A percentile compares a stretch with the other conserved stretches of the same genome.
Evolutionary conservation across 2,329 filamentous ascomycete species (phyloP).

Genomic region (Fonsecaea multimorphosa): DNA sequence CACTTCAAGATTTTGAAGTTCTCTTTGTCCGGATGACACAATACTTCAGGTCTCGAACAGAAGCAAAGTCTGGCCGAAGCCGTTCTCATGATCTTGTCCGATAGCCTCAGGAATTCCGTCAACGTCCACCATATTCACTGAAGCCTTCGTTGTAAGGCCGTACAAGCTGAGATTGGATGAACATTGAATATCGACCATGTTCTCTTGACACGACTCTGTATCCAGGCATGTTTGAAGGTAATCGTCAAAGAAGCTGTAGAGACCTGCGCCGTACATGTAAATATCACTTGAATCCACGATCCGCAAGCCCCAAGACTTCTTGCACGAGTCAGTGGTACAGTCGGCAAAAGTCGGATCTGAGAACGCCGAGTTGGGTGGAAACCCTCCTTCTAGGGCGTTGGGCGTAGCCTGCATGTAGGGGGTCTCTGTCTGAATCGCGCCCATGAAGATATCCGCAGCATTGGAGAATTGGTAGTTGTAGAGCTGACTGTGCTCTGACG

Average conservation of each 20-base stretch:
- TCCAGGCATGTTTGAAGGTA: constrained; percentile 73
- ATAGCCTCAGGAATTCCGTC: constrained; percentile 61
- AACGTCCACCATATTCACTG: constrained; percentile 73
- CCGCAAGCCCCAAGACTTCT: constrained; percentile 78
- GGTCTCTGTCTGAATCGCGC: constrained; percentile 85
- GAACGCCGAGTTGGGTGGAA: constrained; percentile 63
- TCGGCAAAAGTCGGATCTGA: constrained; percentile 72
- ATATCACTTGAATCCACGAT: constrained; percentile 71
- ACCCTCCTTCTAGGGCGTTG: constrained; percentile 75
- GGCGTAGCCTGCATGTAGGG: constrained; percentile 78
- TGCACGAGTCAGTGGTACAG: constrained; percentile 65
- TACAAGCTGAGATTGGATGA: constrained; percentile 66
- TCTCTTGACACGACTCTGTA: constrained; percentile 73
- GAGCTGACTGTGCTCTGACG: constrained; percentile 64
- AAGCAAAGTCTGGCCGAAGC: constrained; percentile 68
- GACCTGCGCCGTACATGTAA: constrained; percentile 72
- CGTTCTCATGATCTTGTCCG: constrained; percentile 68
- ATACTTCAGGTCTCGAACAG: constrained; percentile 48
- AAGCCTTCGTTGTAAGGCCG: constrained; percentile 75
- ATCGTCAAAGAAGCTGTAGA: constrained; percentile 86
- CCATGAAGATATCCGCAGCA: constrained; percentile 80
- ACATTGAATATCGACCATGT: constrained; percentile 76
- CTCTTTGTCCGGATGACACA: not conserved
- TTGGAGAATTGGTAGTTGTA: constrained; percentile 85
- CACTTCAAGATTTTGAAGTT: not conserved